These are phyloP conservation scores for Septoria petroselini DNA, from an alignment of 2,329 filamentous ascomycete species.

Conservation along the genomic window DNA sequence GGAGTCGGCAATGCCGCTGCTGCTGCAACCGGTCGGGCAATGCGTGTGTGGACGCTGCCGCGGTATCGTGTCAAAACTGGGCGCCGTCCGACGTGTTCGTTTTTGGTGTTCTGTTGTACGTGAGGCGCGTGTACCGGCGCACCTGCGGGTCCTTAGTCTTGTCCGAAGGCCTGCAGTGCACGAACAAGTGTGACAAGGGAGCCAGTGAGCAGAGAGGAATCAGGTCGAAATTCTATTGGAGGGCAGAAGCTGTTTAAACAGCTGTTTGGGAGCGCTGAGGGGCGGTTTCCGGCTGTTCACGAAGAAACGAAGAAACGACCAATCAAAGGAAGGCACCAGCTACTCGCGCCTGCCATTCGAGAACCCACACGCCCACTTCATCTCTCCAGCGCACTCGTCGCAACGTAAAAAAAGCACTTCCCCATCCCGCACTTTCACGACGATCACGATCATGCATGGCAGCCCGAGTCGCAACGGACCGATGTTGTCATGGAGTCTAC, in stretches of 20 bases:
- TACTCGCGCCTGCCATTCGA: constrained; percentile 1
- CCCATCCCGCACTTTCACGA: constrained; percentile 18
- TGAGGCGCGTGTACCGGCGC: constrained; percentile 11
- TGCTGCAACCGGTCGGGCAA: constrained; percentile 1
- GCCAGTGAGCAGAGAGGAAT: constrained; percentile 8
- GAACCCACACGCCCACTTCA: constrained; percentile 7
- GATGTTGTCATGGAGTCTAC: constrained; percentile 9
- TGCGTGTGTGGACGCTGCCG: neutral
- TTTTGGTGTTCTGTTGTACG: constrained; percentile 7
- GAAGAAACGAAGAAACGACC: neutral
- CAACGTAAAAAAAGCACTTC: constrained; percentile 2
- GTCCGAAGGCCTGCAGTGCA: constrained; percentile 7
- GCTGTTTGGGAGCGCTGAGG: neutral
- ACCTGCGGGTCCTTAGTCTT: constrained; percentile 8
- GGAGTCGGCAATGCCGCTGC: neutral
- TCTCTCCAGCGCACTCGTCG: constrained; percentile 8
- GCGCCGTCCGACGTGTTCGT: constrained; percentile 5
- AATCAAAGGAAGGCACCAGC: neutral
- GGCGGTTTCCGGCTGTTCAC: neutral
- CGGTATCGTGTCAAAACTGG: constrained; percentile 1
- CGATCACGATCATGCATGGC: constrained; percentile 20
- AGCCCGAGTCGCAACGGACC: constrained; percentile 9
- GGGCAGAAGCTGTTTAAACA: neutral
- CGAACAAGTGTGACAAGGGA: neutral
- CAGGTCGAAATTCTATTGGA: neutral